Percentiles rank a stretch among this genome's conserved stretches.
phyloP scores from a whole-genome alignment of 2,329 filamentous ascomycete species.

The Helotiales sp. region DNA sequence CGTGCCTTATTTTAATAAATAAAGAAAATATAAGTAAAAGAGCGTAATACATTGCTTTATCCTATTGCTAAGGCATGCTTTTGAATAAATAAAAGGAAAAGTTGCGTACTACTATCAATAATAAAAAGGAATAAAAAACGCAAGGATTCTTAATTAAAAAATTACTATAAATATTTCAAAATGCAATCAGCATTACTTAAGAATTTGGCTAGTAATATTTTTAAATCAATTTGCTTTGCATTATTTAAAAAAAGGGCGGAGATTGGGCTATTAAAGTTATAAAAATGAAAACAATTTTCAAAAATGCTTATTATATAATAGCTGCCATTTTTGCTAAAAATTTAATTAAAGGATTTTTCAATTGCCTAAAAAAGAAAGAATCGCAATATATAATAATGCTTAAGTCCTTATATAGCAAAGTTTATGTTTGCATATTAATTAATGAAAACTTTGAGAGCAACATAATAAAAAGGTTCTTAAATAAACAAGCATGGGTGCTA shows the following conservation, averaged over 20 bases:
- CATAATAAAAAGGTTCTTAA: background rate
- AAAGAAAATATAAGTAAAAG: background rate
- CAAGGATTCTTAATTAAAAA: background rate
- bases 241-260: background rate
- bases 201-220: background rate
- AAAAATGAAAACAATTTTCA: background rate
- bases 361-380: background rate
- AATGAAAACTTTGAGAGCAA: background rate
- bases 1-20: background rate
- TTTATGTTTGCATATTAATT: background rate
- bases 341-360: background rate
- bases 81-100: too few species aligned
- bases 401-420: background rate
- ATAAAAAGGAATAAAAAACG: too few species aligned
- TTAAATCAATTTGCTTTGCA: too few species aligned
- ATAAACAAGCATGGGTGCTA: background rate
- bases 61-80: too few species aligned
- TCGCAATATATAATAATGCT: conserved; percentile 1
- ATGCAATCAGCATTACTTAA: background rate
- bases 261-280: background rate
- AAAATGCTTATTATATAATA: conserved; percentile 8
- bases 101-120: too few species aligned
- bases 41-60: too few species aligned
- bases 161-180: background rate
- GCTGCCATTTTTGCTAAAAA: conserved; percentile 6